These are phyloP conservation scores for Tricholoma terreum DNA, from an alignment of 768 basidiomycete genomes.

Conservation along the genomic window DNA sequence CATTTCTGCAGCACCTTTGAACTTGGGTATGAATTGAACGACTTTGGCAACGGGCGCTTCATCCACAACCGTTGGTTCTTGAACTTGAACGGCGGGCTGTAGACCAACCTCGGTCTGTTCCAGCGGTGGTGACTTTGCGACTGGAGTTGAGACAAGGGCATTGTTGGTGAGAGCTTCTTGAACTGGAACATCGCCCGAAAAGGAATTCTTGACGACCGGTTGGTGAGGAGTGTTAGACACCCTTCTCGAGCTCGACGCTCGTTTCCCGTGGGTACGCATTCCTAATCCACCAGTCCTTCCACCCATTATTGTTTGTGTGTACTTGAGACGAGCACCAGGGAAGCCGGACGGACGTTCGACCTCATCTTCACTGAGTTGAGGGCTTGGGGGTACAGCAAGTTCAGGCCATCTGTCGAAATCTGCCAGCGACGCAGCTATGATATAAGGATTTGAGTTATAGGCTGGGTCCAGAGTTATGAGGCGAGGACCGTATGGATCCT, in stretches of 20 bases:
- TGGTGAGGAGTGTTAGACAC: conserved; percentile 37
- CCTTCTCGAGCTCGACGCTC: conserved; percentile 51
- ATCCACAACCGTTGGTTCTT: conserved; percentile 38
- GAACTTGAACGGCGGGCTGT: conserved; percentile 38
- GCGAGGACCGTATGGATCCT: conserved; percentile 81
- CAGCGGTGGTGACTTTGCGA: conserved; percentile 15
- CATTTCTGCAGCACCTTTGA: conserved; percentile 86
- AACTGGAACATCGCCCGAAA: conserved; percentile 31
- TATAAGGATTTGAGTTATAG: conserved; percentile 80
- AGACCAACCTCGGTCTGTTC: conserved; percentile 14
- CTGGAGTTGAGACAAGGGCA: conserved; percentile 26
- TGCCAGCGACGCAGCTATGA: conserved; percentile 73
- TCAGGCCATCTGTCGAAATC: conserved; percentile 86
- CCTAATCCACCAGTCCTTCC: conserved; percentile 69
- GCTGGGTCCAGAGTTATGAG: conserved; percentile 78
- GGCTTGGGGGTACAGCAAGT: conserved; percentile 66
- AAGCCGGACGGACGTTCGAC: conserved; percentile 44
- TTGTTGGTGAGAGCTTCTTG: conserved; percentile 31
- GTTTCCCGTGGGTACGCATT: conserved; percentile 69
- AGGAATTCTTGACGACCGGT: conserved; percentile 34
- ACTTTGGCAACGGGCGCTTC: conserved; percentile 48
- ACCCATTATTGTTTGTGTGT: conserved; percentile 89
- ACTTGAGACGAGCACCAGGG: conserved; percentile 62
- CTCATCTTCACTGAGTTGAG: conserved; percentile 72
- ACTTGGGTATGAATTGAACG: conserved; percentile 68